Percentiles rank a stretch among this genome's conserved stretches.
phyloP scores from a whole-genome alignment of 306 rosid genomes.

The Pueraria montana region DNA sequence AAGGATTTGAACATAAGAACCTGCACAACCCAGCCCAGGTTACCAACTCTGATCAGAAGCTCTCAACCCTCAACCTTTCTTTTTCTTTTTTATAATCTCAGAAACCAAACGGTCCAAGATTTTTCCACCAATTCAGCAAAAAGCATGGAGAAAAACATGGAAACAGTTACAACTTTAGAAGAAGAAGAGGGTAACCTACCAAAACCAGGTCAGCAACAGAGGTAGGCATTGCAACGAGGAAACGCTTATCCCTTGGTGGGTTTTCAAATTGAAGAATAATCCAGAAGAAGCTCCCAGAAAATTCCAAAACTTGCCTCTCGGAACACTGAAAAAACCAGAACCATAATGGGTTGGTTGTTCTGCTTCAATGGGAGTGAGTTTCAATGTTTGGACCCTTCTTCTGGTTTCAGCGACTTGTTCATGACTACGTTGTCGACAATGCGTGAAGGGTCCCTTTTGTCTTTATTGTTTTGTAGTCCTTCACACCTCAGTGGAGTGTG shows the following conservation, averaged over 20 bases:
- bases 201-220: slow-evolving; percentile 45
- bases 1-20: slow-evolving; percentile 32
- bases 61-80: slow-evolving; percentile 18
- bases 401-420: slow-evolving; percentile 53
- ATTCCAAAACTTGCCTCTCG: slow-evolving; percentile 57
- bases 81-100: slow-evolving; percentile 23
- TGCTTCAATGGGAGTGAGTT: slow-evolving; percentile 45
- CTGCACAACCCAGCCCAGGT: slow-evolving; percentile 25
- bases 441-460: slow-evolving; percentile 76
- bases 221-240: slow-evolving; percentile 31
- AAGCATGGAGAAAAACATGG: slow-evolving; percentile 37
- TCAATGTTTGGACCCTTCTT: slow-evolving; percentile 49
- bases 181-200: slow-evolving; percentile 47
- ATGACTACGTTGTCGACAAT: slow-evolving; percentile 76
- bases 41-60: slow-evolving; percentile 30
- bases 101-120: not conserved
- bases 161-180: slow-evolving; percentile 21
- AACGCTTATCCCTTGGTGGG: slow-evolving; percentile 59
- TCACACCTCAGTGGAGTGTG: slow-evolving; percentile 65
- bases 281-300: slow-evolving; percentile 53
- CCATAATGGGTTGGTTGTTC: slow-evolving; percentile 3
- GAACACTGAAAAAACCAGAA: slow-evolving; percentile 39
- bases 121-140: slow-evolving; percentile 34
- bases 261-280: slow-evolving; percentile 57
- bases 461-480: slow-evolving; percentile 71